phyloP scores from a whole-genome alignment of 1,284 basidiomycete genomes.

The Violaceomyces palustris region DNA sequence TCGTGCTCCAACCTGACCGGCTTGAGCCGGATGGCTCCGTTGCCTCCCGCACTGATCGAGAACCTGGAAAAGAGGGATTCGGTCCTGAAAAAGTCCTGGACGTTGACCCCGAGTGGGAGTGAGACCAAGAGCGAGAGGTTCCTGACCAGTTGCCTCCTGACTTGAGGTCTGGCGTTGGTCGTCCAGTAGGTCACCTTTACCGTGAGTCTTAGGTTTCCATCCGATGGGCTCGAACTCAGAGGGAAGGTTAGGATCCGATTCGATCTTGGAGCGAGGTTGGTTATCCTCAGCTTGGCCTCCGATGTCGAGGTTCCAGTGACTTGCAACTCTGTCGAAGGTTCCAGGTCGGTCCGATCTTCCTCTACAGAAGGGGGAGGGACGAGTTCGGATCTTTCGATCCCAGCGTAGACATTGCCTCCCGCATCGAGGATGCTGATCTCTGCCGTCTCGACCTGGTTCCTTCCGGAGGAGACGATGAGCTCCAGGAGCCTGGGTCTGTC shows the following conservation, averaged over 20 bases:
- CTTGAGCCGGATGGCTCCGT: constrained; percentile 16
- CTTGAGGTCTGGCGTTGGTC: constrained; percentile 5
- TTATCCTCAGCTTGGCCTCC: not conserved
- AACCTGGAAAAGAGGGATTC: constrained; percentile 38
- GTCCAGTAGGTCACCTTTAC: constrained; percentile 20
- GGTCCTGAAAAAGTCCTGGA: constrained; percentile 50
- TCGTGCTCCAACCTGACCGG: constrained; percentile 14
- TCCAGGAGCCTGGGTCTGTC: constrained; percentile 26
- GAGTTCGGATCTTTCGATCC: not conserved
- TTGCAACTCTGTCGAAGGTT: not conserved
- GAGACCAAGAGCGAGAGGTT: constrained; percentile 14
- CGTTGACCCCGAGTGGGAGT: constrained; percentile 48
- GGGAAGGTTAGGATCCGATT: too few relatives aligned
- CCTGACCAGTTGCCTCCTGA: too few relatives aligned
- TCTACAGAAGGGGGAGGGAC: not conserved
- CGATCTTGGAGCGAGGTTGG: not conserved
- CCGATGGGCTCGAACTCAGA: too few relatives aligned
- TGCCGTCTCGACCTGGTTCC: constrained; percentile 20
- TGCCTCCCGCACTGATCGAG: constrained; percentile 30
- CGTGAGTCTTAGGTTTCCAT: constrained; percentile 3
- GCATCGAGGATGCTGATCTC: constrained; percentile 12
- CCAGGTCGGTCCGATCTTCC: not conserved
- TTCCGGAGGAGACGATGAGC: constrained; percentile 25
- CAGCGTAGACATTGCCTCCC: not conserved
- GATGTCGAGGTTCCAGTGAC: not conserved